Conservation (phyloP, 1,284 basidiomycete genomes). For the Papiliotrema flavescens region DNA sequence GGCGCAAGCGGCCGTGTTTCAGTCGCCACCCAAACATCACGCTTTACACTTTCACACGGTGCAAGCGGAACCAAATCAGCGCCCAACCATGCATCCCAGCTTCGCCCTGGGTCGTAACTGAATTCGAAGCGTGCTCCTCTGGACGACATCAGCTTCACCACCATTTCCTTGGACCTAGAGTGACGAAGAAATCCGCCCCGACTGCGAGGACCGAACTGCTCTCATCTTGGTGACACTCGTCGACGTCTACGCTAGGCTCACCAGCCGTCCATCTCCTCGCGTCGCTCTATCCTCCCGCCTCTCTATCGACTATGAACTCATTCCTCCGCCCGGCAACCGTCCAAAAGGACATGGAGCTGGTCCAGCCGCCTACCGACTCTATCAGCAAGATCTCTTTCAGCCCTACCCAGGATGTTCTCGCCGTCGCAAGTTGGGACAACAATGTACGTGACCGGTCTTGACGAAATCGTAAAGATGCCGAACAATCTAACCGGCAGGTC, state of each 20-base stretch:
- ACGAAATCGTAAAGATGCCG: background rate
- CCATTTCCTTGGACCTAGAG: too few relatives aligned
- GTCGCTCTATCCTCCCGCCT: background rate
- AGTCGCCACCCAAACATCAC: too few relatives aligned
- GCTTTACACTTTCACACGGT: conserved; percentile 1
- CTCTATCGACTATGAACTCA: conserved; percentile 3
- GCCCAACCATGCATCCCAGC: background rate
- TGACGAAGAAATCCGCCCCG: too few relatives aligned
- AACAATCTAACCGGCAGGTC: conserved; percentile 42
- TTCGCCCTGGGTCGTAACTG: too few relatives aligned
- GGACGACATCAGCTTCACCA: too few relatives aligned
- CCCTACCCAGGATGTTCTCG: conserved; percentile 65
- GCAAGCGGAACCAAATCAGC: too few relatives aligned
- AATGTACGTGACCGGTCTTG: conserved; percentile 54
- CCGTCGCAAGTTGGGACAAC: conserved; percentile 74
- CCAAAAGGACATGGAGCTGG: conserved; percentile 66
- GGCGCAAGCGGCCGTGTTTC: background rate
- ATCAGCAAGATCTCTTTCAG: conserved; percentile 66
- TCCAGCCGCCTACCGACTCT: conserved; percentile 67
- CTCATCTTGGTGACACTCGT: too few relatives aligned
- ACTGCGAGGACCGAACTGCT: too few relatives aligned
- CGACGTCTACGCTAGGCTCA: too few relatives aligned
- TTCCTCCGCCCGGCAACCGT: conserved; percentile 3
- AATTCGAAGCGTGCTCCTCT: too few relatives aligned
- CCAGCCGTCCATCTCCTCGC: background rate